Evolutionary conservation across 2,329 filamentous ascomycete species (phyloP), one percentile per base, ranked within the genome.

Genomic region (Huntiella abstrusa): DNA sequence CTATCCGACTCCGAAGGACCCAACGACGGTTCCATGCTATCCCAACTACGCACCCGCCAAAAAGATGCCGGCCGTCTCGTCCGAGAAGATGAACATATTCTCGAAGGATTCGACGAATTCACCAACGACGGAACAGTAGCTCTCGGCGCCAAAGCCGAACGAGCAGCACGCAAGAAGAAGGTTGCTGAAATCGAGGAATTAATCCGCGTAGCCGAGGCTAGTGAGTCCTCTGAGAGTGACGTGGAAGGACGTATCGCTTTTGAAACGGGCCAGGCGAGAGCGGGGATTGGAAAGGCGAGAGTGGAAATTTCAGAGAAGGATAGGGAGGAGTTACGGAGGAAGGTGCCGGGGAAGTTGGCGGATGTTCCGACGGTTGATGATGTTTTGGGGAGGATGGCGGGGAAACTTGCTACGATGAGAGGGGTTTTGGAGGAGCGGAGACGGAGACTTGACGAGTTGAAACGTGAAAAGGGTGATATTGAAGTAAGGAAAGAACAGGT

Each of bases 41-140:
- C 43, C 16, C 22, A 15, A 6, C 43, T 49, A 12, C 16, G 38
- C n/a, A 28, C 22, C 10, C 43, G 39, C 39, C 74, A 75, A 52
- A 75, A 78, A 54, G 75, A 80, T 52, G 72, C 86, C 51, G 82
- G 80, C 4, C 73, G 88, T 1, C 70, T 96, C 2, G 72, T 86
- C 4, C 73, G 71, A 37, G 86, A 95, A 33, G 88, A 96, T 54
- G 88, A 96, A 58, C 85, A 96, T 56, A 71, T 95, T 0, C 83
- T 83, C 34, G 91, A 96, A 62, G 87, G 86, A 0, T 96, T 93
- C 54, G 88, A 96, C 50, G 80, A 88, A 46, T 94, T 83, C 55
- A 83, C 91, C 6, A 83, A 91, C 36, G 84, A 94, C 57, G 85
- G 83, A 6, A 75, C 75, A 5, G 73, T 95, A 7, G 74, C 83